Base-by-base conservation (phyloP, 108 stramenopile species). In the Aurantiochytrium sp. region DNA sequence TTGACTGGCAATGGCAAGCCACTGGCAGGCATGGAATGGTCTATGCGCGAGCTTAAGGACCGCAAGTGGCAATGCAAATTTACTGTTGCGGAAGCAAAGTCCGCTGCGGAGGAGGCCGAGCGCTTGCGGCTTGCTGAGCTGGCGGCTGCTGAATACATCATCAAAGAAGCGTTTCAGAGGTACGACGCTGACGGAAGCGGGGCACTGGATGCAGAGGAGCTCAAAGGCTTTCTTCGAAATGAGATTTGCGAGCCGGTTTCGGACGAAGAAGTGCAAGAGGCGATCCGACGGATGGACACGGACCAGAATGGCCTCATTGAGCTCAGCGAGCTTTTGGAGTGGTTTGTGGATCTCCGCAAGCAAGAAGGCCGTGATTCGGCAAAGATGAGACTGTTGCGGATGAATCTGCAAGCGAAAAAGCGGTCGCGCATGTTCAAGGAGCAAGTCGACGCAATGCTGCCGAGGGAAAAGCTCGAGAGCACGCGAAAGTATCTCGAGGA, bases 241-340 rank as follows among this genome's bases (percentile, higher is more conserved):
- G 76, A 83, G 5, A 83, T 83, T 45, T 83, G 76, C 0, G 76
- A 83, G 51, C 76, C 76, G 6, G 51, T 83, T 3, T 53, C 76
- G 23, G 76, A 83, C 45, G 76, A 83, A 53, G 76, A 83, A 45
- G 76, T 83, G 19, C 76, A 83, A 23, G 76, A 83, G 51, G 76
- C 76, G 0, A 83, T 83, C 76, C 44, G 49, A 23, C 49, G 51
- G 14, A 83, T 83, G 45, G 76, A 83, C 3, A 83, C 19, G 10
- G 76, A 83, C 23, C 43, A 45, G 51, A 83, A 83, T 35, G 76
- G 76, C 6, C 76, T 83, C 45, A 83, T 83, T 23, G 76, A 83
- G 76, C 51, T 53, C 10, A 53, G 25, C 45, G 76, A 83, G 76
- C 51, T 83, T 16, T 35, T 83, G 76, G 76, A 83, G 12, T 83